Conservation (phyloP, 75 land plant genomes). For the Picea glauca region DNA sequence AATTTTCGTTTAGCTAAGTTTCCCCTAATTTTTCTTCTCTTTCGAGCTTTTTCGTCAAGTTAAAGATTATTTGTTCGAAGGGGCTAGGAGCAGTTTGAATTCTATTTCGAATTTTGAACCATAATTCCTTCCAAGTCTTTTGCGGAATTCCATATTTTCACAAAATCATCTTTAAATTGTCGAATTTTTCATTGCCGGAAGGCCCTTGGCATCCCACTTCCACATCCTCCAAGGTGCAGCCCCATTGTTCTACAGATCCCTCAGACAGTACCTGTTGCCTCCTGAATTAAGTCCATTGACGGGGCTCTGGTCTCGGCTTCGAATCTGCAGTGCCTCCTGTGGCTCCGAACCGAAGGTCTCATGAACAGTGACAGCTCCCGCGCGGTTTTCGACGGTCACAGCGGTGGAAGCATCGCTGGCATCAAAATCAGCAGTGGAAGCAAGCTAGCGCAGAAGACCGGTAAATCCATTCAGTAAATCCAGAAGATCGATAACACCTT, state of each 20-base stretch:
- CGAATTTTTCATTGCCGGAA: conserved; percentile 22
- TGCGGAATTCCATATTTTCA: too few relatives aligned
- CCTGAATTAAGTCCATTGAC: neutral
- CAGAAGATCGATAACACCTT: too few relatives aligned
- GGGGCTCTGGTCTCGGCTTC: conserved; percentile 4
- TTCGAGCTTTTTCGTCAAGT: too few relatives aligned
- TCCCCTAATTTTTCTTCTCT: too few relatives aligned
- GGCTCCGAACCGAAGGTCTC: neutral
- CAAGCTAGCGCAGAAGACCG: conserved; percentile 60
- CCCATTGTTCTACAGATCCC: too few relatives aligned
- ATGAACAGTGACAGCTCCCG: neutral
- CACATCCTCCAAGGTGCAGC: too few relatives aligned
- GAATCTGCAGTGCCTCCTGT: neutral
- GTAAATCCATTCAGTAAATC: conserved; percentile 39
- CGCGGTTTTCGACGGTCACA: neutral
- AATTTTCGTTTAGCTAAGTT: too few relatives aligned
- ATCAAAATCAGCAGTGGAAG: neutral
- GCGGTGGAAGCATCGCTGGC: neutral
- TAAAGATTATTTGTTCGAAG: too few relatives aligned
- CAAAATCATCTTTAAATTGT: too few relatives aligned
- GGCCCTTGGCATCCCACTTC: conserved; percentile 15
- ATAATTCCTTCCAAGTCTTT: too few relatives aligned
- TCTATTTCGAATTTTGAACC: too few relatives aligned
- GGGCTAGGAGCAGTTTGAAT: too few relatives aligned
- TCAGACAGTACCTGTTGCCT: neutral